phyloP scores from a whole-genome alignment of 2,329 filamentous ascomycete species.

The Boeremia lycopersici region DNA sequence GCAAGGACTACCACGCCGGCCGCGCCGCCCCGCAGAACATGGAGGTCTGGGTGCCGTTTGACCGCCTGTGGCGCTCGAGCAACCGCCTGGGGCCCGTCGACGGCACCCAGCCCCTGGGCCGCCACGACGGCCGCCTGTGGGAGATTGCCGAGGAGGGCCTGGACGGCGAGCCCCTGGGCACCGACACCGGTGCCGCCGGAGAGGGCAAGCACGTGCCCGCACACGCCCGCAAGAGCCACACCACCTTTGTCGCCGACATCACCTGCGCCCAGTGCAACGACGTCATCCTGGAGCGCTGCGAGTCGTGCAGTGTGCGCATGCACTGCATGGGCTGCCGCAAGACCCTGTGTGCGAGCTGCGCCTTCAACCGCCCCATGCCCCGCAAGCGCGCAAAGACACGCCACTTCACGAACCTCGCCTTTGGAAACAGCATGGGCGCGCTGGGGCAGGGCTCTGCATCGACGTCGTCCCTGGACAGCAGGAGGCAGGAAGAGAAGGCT shows the following conservation, averaged over 20 bases:
- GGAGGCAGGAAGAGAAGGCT: conserved; percentile 26
- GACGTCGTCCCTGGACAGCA: conserved; percentile 29
- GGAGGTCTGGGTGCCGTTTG: conserved; percentile 68
- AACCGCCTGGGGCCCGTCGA: conserved; percentile 61
- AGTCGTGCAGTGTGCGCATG: conserved; percentile 67
- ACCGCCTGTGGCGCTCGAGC: conserved; percentile 63
- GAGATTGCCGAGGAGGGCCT: conserved; percentile 61
- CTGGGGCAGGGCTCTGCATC: conserved; percentile 40
- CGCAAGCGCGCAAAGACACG: conserved; percentile 47
- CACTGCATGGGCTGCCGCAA: conserved; percentile 66
- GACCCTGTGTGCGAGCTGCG: conserved; percentile 65
- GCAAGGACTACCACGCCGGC: conserved; percentile 63
- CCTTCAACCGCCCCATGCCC: conserved; percentile 61
- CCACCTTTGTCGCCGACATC: conserved; percentile 58
- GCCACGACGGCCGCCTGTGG: conserved; percentile 60
- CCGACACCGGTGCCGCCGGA: conserved; percentile 51
- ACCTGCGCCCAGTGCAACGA: conserved; percentile 62
- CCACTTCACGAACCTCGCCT: conserved; percentile 46
- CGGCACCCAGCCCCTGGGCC: conserved; percentile 37
- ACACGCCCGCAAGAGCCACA: conserved; percentile 61
- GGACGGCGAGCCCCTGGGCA: conserved; percentile 62
- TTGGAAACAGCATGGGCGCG: conserved; percentile 37
- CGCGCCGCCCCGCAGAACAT: conserved; percentile 60
- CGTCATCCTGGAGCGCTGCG: conserved; percentile 61
- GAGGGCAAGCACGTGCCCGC: conserved; percentile 62